Base-by-base conservation (phyloP, 768 basidiomycete genomes). In the Termitomyces sp. region DNA sequence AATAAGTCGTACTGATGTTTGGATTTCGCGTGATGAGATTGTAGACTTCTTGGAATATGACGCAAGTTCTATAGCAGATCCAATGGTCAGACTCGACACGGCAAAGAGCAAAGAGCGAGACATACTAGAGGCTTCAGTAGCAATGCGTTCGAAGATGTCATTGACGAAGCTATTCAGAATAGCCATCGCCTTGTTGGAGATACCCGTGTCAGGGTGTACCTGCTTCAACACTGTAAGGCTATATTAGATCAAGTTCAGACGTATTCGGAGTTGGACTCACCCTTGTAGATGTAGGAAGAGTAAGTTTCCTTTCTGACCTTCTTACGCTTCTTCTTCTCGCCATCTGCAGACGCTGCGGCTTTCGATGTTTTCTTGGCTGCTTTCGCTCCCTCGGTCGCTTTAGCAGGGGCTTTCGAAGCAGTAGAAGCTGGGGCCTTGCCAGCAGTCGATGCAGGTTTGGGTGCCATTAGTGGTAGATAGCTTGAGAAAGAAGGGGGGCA, bases 41-140 rank as follows among this genome's bases (percentile, higher is more conserved):
- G 95, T 98, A 8, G 96, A 97, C 74, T 96, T 96, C 80, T 97
- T 96, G 62, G 95, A 97, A 79, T 98, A 98, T 1, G 92, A 81
- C 41, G 96, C 95, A 62, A 98, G 88, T 78, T 96, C 93, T 92
- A 63, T 2, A n/a, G 19, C 2, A 10, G 5, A n/a, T 35, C 15
- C 12, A 15, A 6, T 38, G 47, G 12, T 56, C 50, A 2, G 56
- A 57, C 43, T 30, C 62, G 12, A 34, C 34, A 34, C 8, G 9
- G 10, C 30, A 34, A 34, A 34, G 12, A 12, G 34, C 8, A 34
- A 37, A 11, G 12, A 9, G 2, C 35, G 5, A 10, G 3, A 80
- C 88, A 40, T 63, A 91, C 89, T 93, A 54, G 91, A 92, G 38
- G 91, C 92, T 68, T 94, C 92, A 0, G 87, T 84, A 11, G 91